Percentiles rank a stretch among this genome's conserved stretches.
Evolutionary conservation across 768 basidiomycete genomes (phyloP).

Genomic region (Pleurotus sapidus): DNA sequence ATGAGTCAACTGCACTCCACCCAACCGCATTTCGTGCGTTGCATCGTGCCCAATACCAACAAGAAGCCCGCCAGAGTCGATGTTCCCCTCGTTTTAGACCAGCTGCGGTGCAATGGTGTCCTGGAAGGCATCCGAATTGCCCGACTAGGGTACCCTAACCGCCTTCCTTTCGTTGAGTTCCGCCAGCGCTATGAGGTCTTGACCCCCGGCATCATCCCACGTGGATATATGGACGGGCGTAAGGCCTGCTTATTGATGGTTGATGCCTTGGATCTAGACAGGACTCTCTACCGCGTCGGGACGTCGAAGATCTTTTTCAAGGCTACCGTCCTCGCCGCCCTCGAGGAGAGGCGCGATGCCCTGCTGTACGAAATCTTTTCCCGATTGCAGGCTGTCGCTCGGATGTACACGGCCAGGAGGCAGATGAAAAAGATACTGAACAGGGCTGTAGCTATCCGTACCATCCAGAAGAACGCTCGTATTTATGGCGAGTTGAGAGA

Average conservation of each 20-base stretch:
- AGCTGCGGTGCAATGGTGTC: constrained; percentile 97
- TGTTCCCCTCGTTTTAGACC: constrained; percentile 93
- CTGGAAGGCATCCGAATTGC: constrained; percentile 98
- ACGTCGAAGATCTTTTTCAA: constrained; percentile 99
- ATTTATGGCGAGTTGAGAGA: constrained; percentile 87
- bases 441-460: constrained; percentile 85
- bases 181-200: constrained; percentile 95
- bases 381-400: constrained; percentile 78
- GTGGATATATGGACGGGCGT: constrained; percentile 97
- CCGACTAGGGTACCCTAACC: constrained; percentile 94
- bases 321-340: constrained; percentile 92
- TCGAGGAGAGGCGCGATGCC: constrained; percentile 89
- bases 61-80: constrained; percentile 93
- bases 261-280: constrained; percentile 83
- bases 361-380: constrained; percentile 90
- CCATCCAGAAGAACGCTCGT: constrained; percentile 91
- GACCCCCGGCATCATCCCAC: constrained; percentile 89
- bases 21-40: constrained; percentile 97
- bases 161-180: constrained; percentile 96
- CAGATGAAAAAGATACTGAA: constrained; percentile 95
- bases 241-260: constrained; percentile 93
- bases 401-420: constrained; percentile 83
- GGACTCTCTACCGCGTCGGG: constrained; percentile 82
- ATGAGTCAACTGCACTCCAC: constrained; percentile 92
- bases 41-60: constrained; percentile 91